Evolutionary conservation across 2,329 filamentous ascomycete species (phyloP).

Genomic region (Corinectria fuckeliana): DNA sequence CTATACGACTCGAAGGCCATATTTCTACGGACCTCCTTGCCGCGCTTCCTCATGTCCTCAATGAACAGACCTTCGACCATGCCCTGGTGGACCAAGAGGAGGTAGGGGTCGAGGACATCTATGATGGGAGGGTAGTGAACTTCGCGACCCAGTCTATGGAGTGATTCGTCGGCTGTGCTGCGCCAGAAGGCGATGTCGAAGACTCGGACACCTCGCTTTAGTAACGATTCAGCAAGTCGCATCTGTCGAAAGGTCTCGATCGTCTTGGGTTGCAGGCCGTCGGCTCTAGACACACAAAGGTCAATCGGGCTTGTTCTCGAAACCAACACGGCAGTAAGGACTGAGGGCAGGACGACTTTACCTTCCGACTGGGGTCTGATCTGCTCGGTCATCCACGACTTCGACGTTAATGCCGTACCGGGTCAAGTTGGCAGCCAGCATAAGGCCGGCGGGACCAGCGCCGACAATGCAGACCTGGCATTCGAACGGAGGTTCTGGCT

Average conservation of each 20-base stretch:
- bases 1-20: slow-evolving; percentile 67
- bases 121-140: slow-evolving; percentile 71
- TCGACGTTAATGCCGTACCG: slow-evolving; percentile 70
- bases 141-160: slow-evolving; percentile 69
- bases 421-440: slow-evolving; percentile 62
- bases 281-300: slow-evolving; percentile 54
- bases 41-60: slow-evolving; percentile 70
- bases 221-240: slow-evolving; percentile 70
- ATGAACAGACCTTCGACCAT: slow-evolving; percentile 77
- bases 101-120: slow-evolving; percentile 63
- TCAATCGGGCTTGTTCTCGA: slow-evolving; percentile 22
- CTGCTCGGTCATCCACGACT: slow-evolving; percentile 71
- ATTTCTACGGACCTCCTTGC: slow-evolving; percentile 67
- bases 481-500: slow-evolving; percentile 53
- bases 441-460: slow-evolving; percentile 62
- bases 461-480: slow-evolving; percentile 60
- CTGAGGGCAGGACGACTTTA: slow-evolving; percentile 33
- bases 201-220: slow-evolving; percentile 71
- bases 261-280: slow-evolving; percentile 78
- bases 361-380: slow-evolving; percentile 70
- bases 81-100: slow-evolving; percentile 71
- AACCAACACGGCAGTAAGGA: slow-evolving; percentile 9
- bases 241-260: slow-evolving; percentile 80
- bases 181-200: slow-evolving; percentile 80
- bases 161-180: slow-evolving; percentile 54